These are phyloP conservation scores for Thalia dealbata DNA, from an alignment of 176 grass and related monocot species.

Conservation along the genomic window DNA sequence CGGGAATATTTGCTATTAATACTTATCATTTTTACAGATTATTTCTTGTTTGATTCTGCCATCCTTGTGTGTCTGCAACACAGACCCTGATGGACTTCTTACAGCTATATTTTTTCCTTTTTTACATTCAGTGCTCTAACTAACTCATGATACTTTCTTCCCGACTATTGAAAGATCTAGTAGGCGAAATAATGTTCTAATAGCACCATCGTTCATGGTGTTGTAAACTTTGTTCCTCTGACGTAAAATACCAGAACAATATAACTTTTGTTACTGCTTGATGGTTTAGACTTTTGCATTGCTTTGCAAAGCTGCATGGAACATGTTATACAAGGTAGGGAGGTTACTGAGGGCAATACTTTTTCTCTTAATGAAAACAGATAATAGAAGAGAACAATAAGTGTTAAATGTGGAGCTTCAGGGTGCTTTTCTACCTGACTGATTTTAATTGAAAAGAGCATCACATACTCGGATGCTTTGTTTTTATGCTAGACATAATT, in stretches of 20 bases:
- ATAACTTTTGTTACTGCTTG: no score
- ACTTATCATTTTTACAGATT: neutral
- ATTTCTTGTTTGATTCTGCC: neutral
- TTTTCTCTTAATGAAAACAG: neutral
- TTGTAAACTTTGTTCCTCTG: no score
- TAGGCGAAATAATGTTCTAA: neutral
- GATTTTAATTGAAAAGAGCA: no score
- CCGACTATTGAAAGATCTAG: neutral
- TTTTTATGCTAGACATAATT: no score
- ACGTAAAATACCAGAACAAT: no score
- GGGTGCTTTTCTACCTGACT: no score
- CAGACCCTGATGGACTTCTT: neutral
- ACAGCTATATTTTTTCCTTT: neutral
- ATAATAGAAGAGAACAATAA: no score
- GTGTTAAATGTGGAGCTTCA: no score
- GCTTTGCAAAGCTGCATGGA: neutral
- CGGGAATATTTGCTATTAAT: neutral
- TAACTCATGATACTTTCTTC: neutral
- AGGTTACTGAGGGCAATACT: neutral
- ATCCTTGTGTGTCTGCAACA: neutral
- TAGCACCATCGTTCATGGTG: neutral
- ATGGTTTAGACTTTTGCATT: neutral
- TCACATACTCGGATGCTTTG: no score
- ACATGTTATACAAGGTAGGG: neutral
- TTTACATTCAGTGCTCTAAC: neutral